Evolutionary conservation across 352 stramenopile genomes (phyloP).

Genomic region (Globisporangium alternatum): DNA sequence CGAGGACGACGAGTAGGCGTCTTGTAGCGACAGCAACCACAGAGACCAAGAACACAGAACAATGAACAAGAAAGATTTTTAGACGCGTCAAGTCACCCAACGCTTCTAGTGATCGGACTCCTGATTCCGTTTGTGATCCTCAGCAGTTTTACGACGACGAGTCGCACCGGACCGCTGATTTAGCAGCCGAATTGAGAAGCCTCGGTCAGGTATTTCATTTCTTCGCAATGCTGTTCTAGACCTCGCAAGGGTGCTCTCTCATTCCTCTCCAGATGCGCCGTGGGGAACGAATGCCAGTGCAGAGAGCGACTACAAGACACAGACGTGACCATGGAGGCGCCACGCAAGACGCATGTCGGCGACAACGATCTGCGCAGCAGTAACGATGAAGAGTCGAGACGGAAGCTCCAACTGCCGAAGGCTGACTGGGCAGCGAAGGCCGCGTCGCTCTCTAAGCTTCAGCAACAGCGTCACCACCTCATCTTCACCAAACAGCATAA

Average conservation of each 20-base stretch:
- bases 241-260: too few species aligned
- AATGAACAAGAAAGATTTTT: slow-evolving; percentile 1
- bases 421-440: not conserved
- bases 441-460: slow-evolving; percentile 1
- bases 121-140: not conserved
- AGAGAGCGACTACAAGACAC: not conserved
- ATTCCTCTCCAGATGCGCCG: not conserved
- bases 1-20: slow-evolving; percentile 33
- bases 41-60: not conserved
- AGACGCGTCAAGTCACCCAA: not conserved
- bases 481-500: not conserved
- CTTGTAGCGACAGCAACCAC: not conserved
- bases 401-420: slow-evolving; percentile 1
- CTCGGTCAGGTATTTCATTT: not conserved
- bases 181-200: not conserved
- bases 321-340: not conserved
- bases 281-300: not conserved
- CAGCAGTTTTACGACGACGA: slow-evolving; percentile 9
- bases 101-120: not conserved
- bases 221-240: too few species aligned
- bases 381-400: slow-evolving; percentile 9
- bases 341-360: not conserved
- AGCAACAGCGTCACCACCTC: not conserved
- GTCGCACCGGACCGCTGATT: not conserved
- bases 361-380: slow-evolving; percentile 13